These are phyloP conservation scores for Malbranchea zuffiana DNA, from an alignment of 2,329 filamentous ascomycete species.

Conservation along the genomic window DNA sequence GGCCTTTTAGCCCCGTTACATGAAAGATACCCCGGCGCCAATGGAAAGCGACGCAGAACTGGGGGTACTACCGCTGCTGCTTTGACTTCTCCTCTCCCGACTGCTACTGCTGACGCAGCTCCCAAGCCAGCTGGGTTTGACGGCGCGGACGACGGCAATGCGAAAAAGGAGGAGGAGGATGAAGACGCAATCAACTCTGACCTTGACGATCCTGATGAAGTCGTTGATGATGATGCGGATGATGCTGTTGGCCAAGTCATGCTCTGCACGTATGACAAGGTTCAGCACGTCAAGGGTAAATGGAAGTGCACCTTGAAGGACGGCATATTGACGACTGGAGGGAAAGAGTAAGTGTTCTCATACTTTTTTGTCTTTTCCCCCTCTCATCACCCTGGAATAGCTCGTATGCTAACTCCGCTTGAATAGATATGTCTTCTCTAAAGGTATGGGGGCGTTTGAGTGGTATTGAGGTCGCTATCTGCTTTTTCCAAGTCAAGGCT, in stretches of 20 bases:
- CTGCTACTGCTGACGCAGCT: slow-evolving; percentile 12
- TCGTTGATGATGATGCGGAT: slow-evolving; percentile 69
- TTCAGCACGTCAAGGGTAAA: slow-evolving; percentile 98
- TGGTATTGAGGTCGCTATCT: too few species aligned
- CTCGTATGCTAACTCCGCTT: slow-evolving; percentile 2
- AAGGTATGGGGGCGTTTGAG: slow-evolving; percentile 93
- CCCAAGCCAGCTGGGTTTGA: slow-evolving; percentile 44
- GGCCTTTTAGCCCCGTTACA: slow-evolving; percentile 36
- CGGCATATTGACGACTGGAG: slow-evolving; percentile 82
- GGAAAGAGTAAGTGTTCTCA: slow-evolving; percentile 76
- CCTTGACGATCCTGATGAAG: slow-evolving; percentile 86
- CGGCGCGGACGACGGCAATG: slow-evolving; percentile 39
- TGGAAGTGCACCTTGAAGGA: slow-evolving; percentile 99
- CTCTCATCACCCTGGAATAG: neutral
- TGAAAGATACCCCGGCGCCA: slow-evolving; percentile 26
- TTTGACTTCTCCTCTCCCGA: slow-evolving; percentile 11
- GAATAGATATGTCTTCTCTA: slow-evolving; percentile 80
- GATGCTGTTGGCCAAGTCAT: slow-evolving; percentile 80
- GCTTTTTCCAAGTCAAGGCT: too few species aligned
- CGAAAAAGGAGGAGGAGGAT: slow-evolving; percentile 55
- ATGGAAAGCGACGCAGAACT: slow-evolving; percentile 31
- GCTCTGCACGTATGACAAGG: slow-evolving; percentile 99
- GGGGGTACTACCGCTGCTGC: slow-evolving; percentile 10
- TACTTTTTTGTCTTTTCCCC: neutral
- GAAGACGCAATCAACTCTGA: slow-evolving; percentile 98